Evolutionary conservation across 2,329 filamentous ascomycete species (phyloP), one percentile per base, ranked within the genome.

Genomic region (Trichoderma oligosporum): DNA sequence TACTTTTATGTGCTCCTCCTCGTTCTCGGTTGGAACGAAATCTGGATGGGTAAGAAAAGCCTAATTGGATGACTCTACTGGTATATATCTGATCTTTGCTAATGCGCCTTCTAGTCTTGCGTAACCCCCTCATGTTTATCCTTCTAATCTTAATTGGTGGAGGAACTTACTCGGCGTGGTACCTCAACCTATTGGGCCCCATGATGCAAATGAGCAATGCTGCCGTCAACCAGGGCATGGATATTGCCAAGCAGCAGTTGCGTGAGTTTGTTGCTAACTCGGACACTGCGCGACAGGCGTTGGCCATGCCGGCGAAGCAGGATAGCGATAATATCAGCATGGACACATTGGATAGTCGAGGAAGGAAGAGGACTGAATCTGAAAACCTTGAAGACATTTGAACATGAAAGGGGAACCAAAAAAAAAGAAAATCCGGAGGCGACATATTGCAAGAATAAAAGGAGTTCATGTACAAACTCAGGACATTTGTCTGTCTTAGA

Each of bases 1-100:
- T 97, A 97, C 74, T 97, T 99, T 73, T 99, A 97, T 67, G 90
- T 85, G 39, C 73, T 97, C 57, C 79, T 99, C 57, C 77, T 99
- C 62, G 89, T 91, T 20, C 79, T 99, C 47, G 94, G 94, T n/a
- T 99, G 94, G 94, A 99, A 99, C 73, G 94, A 99, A 74, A 92
- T 99, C 62, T 78, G 96, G 64, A 89, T 92, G 68, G 91, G 92
- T 96, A 56, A 48, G 53, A 22, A 24, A 36, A 20, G n/a, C 22
- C 29, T 9, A n/a, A n/a, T 7, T 33, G 11, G n/a, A 11, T 25
- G 81, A 80, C 88, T 54, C n/a, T n/a, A n/a, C n/a, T n/a, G n/a
- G 9, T 33, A 4, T 16, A 7, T 39, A 4, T 7, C 25, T 6
- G n/a, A 12, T 24, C 7, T 16, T 42, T 41, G 25, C 42, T 55